Percentiles rank a stretch among this genome's conserved stretches.
phyloP scores from a whole-genome alignment of 768 basidiomycete genomes.

The Podaxis pistillaris region DNA sequence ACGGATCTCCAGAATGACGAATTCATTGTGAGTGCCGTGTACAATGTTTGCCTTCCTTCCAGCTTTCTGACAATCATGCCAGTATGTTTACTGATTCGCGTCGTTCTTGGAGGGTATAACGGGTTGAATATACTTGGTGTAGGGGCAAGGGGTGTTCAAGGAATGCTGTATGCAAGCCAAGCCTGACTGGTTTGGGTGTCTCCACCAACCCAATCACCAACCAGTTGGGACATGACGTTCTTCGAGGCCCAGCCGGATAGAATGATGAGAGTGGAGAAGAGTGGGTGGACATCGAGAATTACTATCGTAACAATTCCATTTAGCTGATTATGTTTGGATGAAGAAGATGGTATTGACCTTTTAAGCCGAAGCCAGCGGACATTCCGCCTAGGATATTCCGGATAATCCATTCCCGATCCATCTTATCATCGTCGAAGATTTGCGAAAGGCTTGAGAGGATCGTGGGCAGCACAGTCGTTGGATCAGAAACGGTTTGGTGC shows the following conservation, averaged over 20 bases:
- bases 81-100: slow-evolving; percentile 6
- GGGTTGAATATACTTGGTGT: too few relatives aligned
- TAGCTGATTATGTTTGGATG: background rate
- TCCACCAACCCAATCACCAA: slow-evolving; percentile 68
- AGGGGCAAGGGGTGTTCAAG: slow-evolving; percentile 29
- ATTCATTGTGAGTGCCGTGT: slow-evolving; percentile 21
- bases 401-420: slow-evolving; percentile 83
- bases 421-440: slow-evolving; percentile 66
- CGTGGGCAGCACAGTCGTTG: slow-evolving; percentile 23
- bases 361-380: slow-evolving; percentile 82
- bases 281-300: slow-evolving; percentile 72
- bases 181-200: slow-evolving; percentile 56
- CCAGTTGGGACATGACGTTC: slow-evolving; percentile 56
- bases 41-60: background rate
- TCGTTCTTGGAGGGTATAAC: too few relatives aligned
- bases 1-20: slow-evolving; percentile 26
- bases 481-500: slow-evolving; percentile 25
- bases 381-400: slow-evolving; percentile 83
- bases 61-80: background rate
- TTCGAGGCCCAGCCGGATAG: slow-evolving; percentile 72
- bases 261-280: slow-evolving; percentile 75
- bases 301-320: slow-evolving; percentile 38
- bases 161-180: slow-evolving; percentile 84
- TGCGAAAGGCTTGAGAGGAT: slow-evolving; percentile 39
- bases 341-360: slow-evolving; percentile 46